A percentile compares a stretch with the other conserved stretches of the same genome.
phyloP scores from a whole-genome alignment of 768 basidiomycete species.

The Krasilnikovozyma curviuscula region DNA sequence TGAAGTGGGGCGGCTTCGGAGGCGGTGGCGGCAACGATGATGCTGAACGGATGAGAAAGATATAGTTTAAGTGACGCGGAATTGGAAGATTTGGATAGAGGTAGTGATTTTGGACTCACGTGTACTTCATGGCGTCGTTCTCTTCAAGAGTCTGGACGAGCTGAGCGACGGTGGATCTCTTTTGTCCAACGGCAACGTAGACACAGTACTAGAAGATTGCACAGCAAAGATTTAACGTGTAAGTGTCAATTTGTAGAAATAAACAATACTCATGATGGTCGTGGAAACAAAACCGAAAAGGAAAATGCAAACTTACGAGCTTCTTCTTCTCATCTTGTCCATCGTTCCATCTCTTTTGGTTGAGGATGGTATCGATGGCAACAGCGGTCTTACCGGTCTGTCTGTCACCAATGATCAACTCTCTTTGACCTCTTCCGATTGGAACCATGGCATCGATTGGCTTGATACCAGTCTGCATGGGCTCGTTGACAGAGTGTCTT shows the following conservation, averaged over 20 bases:
- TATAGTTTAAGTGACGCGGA: neutral
- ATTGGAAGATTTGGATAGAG: neutral
- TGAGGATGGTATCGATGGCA: constrained; percentile 98
- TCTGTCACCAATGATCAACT: constrained; percentile 99
- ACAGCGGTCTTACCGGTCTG: constrained; percentile 99
- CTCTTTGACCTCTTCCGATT: constrained; percentile 99
- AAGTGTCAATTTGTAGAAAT: too few relatives aligned
- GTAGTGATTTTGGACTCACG: constrained; percentile 21
- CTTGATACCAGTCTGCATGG: constrained; percentile 99
- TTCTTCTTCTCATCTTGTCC: constrained; percentile 92
- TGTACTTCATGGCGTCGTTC: constrained; percentile 99
- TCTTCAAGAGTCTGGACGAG: constrained; percentile 98
- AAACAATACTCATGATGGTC: too few relatives aligned
- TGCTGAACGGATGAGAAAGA: constrained; percentile 21
- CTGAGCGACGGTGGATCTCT: constrained; percentile 98
- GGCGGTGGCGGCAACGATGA: constrained; percentile 97
- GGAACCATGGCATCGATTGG: constrained; percentile 99
- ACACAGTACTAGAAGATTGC: constrained; percentile 62
- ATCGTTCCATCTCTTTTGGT: constrained; percentile 99
- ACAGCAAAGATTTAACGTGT: neutral
- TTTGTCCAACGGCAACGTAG: constrained; percentile 98
- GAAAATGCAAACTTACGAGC: constrained; percentile 32
- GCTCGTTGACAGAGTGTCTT: constrained; percentile 98
- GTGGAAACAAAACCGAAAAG: too few relatives aligned
- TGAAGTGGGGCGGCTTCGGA: constrained; percentile 98